A percentile compares a stretch with the other conserved stretches of the same genome.
Conservation (phyloP, 179 eudicot genomes). For the Corrigiola litoralis region DNA sequence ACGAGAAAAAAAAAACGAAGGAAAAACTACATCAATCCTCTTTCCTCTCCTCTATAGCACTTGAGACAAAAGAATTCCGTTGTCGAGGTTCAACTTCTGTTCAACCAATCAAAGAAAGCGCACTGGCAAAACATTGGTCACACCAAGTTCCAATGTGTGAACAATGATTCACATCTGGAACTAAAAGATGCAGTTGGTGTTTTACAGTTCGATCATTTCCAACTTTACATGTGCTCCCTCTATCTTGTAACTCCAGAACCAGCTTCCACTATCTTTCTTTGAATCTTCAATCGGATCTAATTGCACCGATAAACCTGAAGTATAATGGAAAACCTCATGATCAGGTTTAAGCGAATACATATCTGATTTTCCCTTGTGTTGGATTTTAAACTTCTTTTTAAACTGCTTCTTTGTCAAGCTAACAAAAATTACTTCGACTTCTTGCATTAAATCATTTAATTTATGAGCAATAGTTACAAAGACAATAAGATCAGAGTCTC, state of each 20-base stretch:
- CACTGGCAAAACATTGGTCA: slow-evolving; percentile 6
- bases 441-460: not conserved
- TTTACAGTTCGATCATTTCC: slow-evolving; percentile 63
- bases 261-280: slow-evolving; percentile 77
- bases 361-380: not conserved
- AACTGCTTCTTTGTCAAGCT: not conserved
- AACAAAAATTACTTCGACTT: not conserved
- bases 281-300: slow-evolving; percentile 55
- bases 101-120: slow-evolving; percentile 36
- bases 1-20: not conserved
- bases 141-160: slow-evolving; percentile 48
- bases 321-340: not conserved
- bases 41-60: not conserved
- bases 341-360: not conserved
- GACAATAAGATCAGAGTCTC: not conserved
- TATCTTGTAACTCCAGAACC: slow-evolving; percentile 83
- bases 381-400: not conserved
- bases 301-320: slow-evolving; percentile 62
- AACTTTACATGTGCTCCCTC: slow-evolving; percentile 62
- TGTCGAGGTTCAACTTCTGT: slow-evolving; percentile 41
- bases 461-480: not conserved
- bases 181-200: slow-evolving; percentile 22
- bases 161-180: slow-evolving; percentile 58
- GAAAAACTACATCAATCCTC: not conserved
- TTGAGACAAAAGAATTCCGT: slow-evolving; percentile 16